Conservation (phyloP, 148 eudicot species). For the Chenopodium berlandieri region DNA sequence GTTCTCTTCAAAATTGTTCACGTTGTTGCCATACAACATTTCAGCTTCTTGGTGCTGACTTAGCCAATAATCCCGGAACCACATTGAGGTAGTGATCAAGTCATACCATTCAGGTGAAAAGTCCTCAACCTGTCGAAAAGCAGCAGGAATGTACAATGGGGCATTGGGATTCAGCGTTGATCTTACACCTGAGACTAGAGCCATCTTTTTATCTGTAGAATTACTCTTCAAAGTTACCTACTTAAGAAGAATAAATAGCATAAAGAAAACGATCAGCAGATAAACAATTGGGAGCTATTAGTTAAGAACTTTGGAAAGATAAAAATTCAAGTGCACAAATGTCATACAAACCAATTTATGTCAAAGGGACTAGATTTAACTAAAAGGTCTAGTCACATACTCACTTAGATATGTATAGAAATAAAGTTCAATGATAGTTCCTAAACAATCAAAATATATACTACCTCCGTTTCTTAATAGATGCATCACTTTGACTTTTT, state of each 20-base stretch:
- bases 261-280: too few species aligned
- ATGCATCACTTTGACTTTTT: too few species aligned
- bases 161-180: constrained; percentile 92
- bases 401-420: too few species aligned
- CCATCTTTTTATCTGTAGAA: constrained; percentile 40
- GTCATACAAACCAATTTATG: neutral
- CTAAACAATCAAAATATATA: neutral
- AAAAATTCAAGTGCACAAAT: neutral
- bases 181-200: constrained; percentile 63
- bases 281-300: too few species aligned
- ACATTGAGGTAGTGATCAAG: constrained; percentile 63
- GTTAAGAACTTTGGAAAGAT: neutral
- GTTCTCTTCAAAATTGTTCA: constrained; percentile 31
- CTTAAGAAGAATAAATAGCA: neutral
- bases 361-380: neutral
- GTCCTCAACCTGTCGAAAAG: constrained; percentile 82
- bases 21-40: constrained; percentile 35
- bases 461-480: too few species aligned
- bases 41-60: constrained; percentile 74
- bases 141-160: constrained; percentile 86
- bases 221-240: constrained; percentile 19
- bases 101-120: constrained; percentile 96
- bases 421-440: too few species aligned
- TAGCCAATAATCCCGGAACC: constrained; percentile 96
- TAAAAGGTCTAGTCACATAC: neutral